phyloP scores from a whole-genome alignment of 805 yeast species.

The Candida xyloterini region DNA sequence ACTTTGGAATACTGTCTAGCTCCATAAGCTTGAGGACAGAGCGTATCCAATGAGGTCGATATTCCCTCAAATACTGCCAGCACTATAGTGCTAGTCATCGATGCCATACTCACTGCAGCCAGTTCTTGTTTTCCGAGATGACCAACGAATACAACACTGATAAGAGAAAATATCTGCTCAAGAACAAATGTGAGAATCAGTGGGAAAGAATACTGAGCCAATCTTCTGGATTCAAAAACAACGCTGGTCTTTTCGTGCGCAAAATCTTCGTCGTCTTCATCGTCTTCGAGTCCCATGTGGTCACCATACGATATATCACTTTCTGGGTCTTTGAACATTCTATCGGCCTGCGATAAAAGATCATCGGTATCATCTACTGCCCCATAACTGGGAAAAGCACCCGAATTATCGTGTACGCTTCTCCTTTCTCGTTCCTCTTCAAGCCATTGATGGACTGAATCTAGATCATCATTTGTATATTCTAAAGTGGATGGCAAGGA shows the following conservation, averaged over 20 bases:
- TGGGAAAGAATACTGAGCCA: slow-evolving; percentile 49
- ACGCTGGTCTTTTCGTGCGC: slow-evolving; percentile 26
- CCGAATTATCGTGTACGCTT: slow-evolving; percentile 19
- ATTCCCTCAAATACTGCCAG: slow-evolving; percentile 75
- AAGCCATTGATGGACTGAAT: slow-evolving; percentile 34
- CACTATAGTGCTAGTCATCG: slow-evolving; percentile 77
- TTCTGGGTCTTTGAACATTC: slow-evolving; percentile 23
- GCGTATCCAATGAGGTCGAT: slow-evolving; percentile 70
- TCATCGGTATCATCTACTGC: slow-evolving; percentile 20
- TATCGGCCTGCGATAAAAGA: slow-evolving; percentile 25
- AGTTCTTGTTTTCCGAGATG: slow-evolving; percentile 67
- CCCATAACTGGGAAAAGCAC: slow-evolving; percentile 19
- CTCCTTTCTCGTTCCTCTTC: slow-evolving; percentile 37
- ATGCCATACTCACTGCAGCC: slow-evolving; percentile 73
- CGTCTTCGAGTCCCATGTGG: slow-evolving; percentile 13
- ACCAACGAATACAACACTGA: slow-evolving; percentile 77
- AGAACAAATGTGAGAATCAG: slow-evolving; percentile 63
- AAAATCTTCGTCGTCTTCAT: slow-evolving; percentile 32
- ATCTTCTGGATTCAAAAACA: slow-evolving; percentile 31
- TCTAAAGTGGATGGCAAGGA: slow-evolving; percentile 37
- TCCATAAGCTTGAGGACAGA: slow-evolving; percentile 80
- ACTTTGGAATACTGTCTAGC: slow-evolving; percentile 59
- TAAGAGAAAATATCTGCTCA: slow-evolving; percentile 59
- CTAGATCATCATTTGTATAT: slow-evolving; percentile 33
- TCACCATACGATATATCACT: slow-evolving; percentile 15